A percentile compares a stretch with the other conserved stretches of the same genome.
These are phyloP conservation scores for Carnegiea gigantea DNA, from an alignment of 179 eudicot species.

Conservation along the genomic window DNA sequence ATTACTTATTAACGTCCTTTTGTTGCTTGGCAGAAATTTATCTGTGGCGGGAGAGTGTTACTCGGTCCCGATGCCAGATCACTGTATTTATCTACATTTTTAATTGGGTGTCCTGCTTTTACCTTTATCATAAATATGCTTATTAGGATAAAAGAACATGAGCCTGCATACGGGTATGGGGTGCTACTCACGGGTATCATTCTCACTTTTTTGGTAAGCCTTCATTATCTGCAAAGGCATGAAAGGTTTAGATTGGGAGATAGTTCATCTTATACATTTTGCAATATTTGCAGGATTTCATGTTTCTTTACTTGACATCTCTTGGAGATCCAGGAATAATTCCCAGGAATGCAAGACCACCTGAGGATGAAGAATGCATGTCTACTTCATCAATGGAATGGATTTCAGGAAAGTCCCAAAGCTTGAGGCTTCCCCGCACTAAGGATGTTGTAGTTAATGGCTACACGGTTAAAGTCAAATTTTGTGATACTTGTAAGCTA, in stretches of 20 bases:
- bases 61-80: conserved; percentile 80
- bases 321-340: conserved; percentile 91
- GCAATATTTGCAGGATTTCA: conserved; percentile 44
- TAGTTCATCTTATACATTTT: conserved; percentile 15
- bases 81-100: conserved; percentile 48
- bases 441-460: conserved; percentile 61
- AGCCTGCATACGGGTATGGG: conserved; percentile 41
- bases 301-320: conserved; percentile 75
- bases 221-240: background rate
- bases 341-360: conserved; percentile 60
- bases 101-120: conserved; percentile 67
- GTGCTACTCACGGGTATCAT: conserved; percentile 46
- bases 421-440: conserved; percentile 53
- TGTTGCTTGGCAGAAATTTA: conserved; percentile 56
- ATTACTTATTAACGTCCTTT: conserved; percentile 15
- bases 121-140: conserved; percentile 57
- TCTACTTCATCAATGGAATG: conserved; percentile 71
- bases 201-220: conserved; percentile 57
- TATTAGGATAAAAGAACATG: conserved; percentile 37
- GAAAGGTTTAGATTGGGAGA: background rate
- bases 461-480: conserved; percentile 50
- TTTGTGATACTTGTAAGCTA: conserved; percentile 57
- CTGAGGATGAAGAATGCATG: conserved; percentile 48
- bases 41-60: conserved; percentile 84
- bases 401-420: conserved; percentile 54